Evolutionary conservation across 257 asterid genomes (phyloP), one percentile per base, ranked within the genome.

Genomic region (Capsicum pubescens): DNA sequence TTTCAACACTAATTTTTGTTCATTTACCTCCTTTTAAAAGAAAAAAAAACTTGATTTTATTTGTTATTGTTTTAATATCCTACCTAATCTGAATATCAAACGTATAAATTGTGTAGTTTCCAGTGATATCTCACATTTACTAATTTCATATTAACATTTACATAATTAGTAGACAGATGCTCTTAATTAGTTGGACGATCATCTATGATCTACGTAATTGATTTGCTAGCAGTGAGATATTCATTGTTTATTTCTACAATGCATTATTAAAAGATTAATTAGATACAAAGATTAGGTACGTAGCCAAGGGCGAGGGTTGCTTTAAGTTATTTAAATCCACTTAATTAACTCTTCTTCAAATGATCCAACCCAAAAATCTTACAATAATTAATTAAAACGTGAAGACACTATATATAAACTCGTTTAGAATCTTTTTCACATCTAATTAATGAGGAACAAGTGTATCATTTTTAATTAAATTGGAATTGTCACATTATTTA

Each of bases 391-490:
- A 26, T 26, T 26, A 59, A 59, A 3, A 59, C 11, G 5, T 17
- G 66, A 16, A 54, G 63, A 21, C 36, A 21, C 32, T 61, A 19
- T 61, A 21, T 61, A 61, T 61, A 61, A 63, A 10, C 42, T 21
- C 69, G 39, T 19, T 63, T 63, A 9, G 3, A 63, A 63, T 15
- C 7, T 21, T 21, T 59, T 63, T 63, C 69, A 63, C 42, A 21
- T 4, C 16, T 21, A 63, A 63, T 63, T 63, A 63, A 63, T 63
- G 16, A 63, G 26, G 21, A 35, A 67, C 74, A 15, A 35, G 50
- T 67, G 74, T 67, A 69, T 39, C 55, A 42, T 39, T 69, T 39
- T 69, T 39, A 36, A 68, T 68, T 71, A 44, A 44, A 10, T 71
- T 12, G 57, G 2, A 71, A 6, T 19, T 42, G 3, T 6, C 57